Evolutionary conservation across 495 filamentous ascomycete genomes (phyloP).

Genomic region (Cercophora newfieldiana): DNA sequence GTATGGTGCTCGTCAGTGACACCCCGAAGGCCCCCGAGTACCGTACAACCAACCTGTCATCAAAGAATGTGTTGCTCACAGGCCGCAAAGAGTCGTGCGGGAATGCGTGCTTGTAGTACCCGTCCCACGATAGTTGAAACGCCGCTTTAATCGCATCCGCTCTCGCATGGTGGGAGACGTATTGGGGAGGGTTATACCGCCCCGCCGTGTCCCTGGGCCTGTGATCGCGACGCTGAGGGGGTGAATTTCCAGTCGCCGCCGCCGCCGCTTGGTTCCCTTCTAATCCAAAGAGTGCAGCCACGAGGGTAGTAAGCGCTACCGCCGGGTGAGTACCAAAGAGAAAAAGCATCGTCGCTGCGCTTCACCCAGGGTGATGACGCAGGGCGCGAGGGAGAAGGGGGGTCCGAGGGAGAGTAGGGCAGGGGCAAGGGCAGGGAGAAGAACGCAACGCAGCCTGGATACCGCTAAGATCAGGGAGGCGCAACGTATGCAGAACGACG

Average conservation of each 20-base stretch:
- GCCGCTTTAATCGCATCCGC: slow-evolving; percentile 70
- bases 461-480: background rate
- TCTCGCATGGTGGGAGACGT: slow-evolving; percentile 38
- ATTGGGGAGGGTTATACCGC: slow-evolving; percentile 16
- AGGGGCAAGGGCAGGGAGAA: background rate
- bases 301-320: background rate
- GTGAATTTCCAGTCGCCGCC: background rate
- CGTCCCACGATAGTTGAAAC: slow-evolving; percentile 77
- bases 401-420: background rate
- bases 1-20: background rate
- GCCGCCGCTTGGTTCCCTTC: slow-evolving; percentile 5
- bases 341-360: slow-evolving; percentile 9
- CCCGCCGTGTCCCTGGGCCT: background rate
- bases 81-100: slow-evolving; percentile 77
- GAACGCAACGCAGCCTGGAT: background rate
- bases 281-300: background rate
- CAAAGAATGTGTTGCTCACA: slow-evolving; percentile 59
- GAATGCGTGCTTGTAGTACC: slow-evolving; percentile 78
- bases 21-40: background rate
- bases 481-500: background rate
- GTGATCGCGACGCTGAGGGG: background rate
- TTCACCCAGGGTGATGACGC: background rate
- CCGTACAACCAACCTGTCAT: slow-evolving; percentile 61
- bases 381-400: background rate
- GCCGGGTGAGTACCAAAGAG: background rate